phyloP scores from a whole-genome alignment of 139 green algal species.

The Astrephomene gubernaculifera region DNA sequence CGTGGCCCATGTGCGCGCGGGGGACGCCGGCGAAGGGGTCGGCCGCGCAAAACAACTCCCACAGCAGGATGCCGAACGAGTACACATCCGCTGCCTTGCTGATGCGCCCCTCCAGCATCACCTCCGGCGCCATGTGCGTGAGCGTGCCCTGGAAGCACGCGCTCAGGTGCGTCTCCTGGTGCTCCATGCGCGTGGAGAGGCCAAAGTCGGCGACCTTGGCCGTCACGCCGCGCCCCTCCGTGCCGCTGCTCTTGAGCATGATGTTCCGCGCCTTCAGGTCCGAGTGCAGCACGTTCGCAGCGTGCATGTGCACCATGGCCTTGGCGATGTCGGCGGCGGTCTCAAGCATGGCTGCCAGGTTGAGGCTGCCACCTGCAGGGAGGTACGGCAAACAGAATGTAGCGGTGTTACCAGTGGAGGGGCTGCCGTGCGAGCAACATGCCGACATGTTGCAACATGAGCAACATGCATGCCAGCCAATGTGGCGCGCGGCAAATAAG shows the following conservation, averaged over 20 bases:
- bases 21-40: constrained; percentile 46
- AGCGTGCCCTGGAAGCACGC: constrained; percentile 60
- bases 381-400: no score
- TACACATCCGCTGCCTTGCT: constrained; percentile 63
- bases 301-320: constrained; percentile 71
- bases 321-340: constrained; percentile 64
- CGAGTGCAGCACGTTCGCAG: constrained; percentile 57
- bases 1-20: constrained; percentile 50
- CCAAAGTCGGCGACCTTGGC: constrained; percentile 67
- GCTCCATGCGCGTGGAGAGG: constrained; percentile 51
- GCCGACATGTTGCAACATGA: no score
- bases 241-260: constrained; percentile 48
- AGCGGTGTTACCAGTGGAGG: no score
- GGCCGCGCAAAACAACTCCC: constrained; percentile 42
- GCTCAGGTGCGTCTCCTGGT: constrained; percentile 52
- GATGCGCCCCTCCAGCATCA: constrained; percentile 57
- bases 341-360: constrained; percentile 59
- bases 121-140: constrained; percentile 60
- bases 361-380: background rate
- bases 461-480: no score
- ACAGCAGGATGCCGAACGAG: constrained; percentile 46
- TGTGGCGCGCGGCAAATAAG: no score
- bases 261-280: constrained; percentile 57
- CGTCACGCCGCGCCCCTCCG: constrained; percentile 34
- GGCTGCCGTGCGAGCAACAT: no score